phyloP scores from a whole-genome alignment of 1,284 basidiomycete species.

The Exobasidium rhododendri region DNA sequence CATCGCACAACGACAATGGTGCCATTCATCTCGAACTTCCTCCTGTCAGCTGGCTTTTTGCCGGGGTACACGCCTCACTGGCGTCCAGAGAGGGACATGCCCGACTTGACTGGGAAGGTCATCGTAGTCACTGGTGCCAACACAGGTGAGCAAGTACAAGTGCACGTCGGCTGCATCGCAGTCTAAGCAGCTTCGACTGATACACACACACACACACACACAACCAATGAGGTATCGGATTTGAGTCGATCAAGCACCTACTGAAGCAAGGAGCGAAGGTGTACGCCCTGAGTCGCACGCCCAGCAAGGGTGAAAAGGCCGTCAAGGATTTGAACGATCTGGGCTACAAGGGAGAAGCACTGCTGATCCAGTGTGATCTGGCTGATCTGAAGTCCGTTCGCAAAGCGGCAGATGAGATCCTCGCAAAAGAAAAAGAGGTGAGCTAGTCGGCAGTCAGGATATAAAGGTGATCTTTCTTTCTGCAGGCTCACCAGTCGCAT shows the following conservation, averaged over 20 bases:
- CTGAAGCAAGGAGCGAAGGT: slow-evolving; percentile 38
- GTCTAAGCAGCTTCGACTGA: not conserved
- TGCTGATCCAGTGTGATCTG: slow-evolving; percentile 31
- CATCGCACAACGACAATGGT: too few species aligned
- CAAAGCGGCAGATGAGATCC: slow-evolving; percentile 21
- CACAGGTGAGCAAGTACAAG: slow-evolving; percentile 33
- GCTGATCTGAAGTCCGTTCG: slow-evolving; percentile 25
- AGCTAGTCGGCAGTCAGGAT: not conserved
- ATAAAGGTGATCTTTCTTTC: not conserved
- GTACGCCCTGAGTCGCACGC: slow-evolving; percentile 24
- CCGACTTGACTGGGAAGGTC: slow-evolving; percentile 25
- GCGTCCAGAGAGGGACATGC: slow-evolving; percentile 15
- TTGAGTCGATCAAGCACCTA: slow-evolving; percentile 32
- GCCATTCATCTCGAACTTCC: not conserved
- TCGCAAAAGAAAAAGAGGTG: slow-evolving; percentile 15
- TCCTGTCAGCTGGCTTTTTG: not conserved
- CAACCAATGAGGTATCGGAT: slow-evolving; percentile 30
- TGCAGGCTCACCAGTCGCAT: too few species aligned
- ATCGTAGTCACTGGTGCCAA: slow-evolving; percentile 47
- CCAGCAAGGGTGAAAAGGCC: slow-evolving; percentile 16
- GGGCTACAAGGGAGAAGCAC: slow-evolving; percentile 19
- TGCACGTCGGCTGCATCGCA: not conserved
- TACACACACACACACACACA: not conserved
- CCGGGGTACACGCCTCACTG: not conserved
- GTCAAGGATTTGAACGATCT: slow-evolving; percentile 15